Conservation (phyloP, 2,329 filamentous ascomycete species). For the Apiospora malaysiana region DNA sequence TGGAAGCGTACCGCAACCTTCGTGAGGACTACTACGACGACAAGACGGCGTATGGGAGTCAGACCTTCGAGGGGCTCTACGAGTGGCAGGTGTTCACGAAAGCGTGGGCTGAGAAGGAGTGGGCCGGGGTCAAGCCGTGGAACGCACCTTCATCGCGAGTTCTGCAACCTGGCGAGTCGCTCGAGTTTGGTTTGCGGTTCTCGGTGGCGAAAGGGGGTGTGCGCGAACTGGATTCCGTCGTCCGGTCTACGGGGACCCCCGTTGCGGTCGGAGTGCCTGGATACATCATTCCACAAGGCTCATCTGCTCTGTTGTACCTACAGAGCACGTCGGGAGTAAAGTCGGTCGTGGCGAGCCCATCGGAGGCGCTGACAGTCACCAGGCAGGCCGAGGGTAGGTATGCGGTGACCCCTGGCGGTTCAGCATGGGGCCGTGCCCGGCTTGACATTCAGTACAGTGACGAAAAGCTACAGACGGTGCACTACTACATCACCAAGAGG, state of each 20-base stretch:
- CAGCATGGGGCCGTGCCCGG: conserved; percentile 55
- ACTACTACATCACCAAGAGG: conserved; percentile 60
- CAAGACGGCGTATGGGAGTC: conserved; percentile 52
- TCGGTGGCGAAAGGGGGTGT: conserved; percentile 50
- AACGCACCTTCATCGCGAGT: conserved; percentile 56
- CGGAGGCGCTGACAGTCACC: conserved; percentile 43
- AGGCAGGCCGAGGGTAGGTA: conserved; percentile 42
- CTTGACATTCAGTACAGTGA: conserved; percentile 55
- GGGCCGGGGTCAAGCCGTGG: conserved; percentile 58
- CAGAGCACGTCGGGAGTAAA: conserved; percentile 46
- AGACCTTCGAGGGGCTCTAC: conserved; percentile 66
- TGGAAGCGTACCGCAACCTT: conserved; percentile 63
- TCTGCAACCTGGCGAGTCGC: conserved; percentile 49
- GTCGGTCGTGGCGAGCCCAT: conserved; percentile 47
- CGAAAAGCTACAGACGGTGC: conserved; percentile 56
- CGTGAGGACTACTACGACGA: conserved; percentile 47
- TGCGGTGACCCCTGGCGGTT: conserved; percentile 47
- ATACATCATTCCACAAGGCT: conserved; percentile 57
- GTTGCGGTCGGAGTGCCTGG: conserved; percentile 60
- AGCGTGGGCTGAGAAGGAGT: conserved; percentile 63
- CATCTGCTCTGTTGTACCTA: conserved; percentile 52
- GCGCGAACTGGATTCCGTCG: conserved; percentile 52
- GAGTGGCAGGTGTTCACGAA: conserved; percentile 62
- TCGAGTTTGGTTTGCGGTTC: conserved; percentile 59
- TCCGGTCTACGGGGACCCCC: conserved; percentile 50